These are phyloP conservation scores for Curvularia eragrostidis DNA, from an alignment of 2,329 filamentous ascomycete genomes.

Conservation along the genomic window DNA sequence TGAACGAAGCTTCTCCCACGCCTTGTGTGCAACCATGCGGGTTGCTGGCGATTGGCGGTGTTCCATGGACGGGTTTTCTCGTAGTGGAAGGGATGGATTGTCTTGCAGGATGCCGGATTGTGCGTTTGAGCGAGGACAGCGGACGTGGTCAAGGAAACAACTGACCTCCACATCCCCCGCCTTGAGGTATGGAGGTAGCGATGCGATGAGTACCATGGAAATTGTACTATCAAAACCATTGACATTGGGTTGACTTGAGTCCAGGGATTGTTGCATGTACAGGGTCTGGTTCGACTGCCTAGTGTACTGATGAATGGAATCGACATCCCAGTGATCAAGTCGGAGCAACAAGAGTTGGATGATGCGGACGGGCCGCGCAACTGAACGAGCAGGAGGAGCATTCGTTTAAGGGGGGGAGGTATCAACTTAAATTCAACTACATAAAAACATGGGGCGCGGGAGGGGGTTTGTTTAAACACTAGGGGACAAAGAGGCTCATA, in stretches of 20 bases:
- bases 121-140: background rate
- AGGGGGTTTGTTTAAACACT: conserved; percentile 12
- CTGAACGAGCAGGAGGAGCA: background rate
- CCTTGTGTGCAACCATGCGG: conserved; percentile 7
- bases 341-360: background rate
- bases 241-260: background rate
- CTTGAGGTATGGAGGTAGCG: conserved; percentile 1
- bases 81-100: background rate
- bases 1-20: background rate
- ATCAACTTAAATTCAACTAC: conserved; percentile 23
- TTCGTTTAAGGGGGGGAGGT: conserved; percentile 2
- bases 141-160: background rate
- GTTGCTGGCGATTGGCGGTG: background rate
- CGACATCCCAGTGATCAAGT: background rate
- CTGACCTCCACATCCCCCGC: background rate
- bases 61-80: background rate
- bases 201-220: conserved; percentile 7
- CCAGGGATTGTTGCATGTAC: background rate
- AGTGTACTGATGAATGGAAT: background rate
- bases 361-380: background rate
- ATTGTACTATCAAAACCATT: background rate
- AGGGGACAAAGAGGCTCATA: conserved; percentile 17
- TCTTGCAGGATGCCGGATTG: background rate
- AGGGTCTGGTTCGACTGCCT: background rate
- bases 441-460: conserved; percentile 15